Evolutionary conservation across 768 basidiomycete species (phyloP), one percentile per base, ranked within the genome.

Genomic region (Suillus placidus): DNA sequence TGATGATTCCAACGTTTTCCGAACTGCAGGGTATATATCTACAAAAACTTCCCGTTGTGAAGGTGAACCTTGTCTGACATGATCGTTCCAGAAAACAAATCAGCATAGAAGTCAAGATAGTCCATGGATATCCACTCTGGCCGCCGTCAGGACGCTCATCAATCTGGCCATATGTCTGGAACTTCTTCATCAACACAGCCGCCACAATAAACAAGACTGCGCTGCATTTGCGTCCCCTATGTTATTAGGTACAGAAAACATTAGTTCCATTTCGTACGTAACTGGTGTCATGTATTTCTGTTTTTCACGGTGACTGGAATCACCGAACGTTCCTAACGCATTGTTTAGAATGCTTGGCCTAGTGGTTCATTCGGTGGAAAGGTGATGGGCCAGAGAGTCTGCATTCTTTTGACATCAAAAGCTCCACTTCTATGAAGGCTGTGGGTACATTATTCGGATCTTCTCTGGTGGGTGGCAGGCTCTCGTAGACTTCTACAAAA

Each of bases 371-470:
- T 60, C 26, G 18, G 10, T 20, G 18, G 40, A n/a, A 32, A 6
- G 38, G 18, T 12, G 40, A 60, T 42, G 2, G 16, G 14, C 26
- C 3, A 20, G 40, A 40, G 26, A 42, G 18, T 10, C 18, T 32
- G 40, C 6, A 13, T 60, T 32, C 58, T 42, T 13, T 32, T 60
- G 58, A 60, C 58, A 40, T 60, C 30, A 42, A 40, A 26, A 4
- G 30, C 57, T 40, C 38, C 38, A 40, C 40, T 42, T 51, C 40
- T 3, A 60, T 60, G 58, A 60, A 42, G 40, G 58, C 58, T 60
- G 40, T 60, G 58, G 12, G 1, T 42, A 42, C 18, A 42, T 3
- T 60, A 40, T 60, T 43, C 58, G 26, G 58, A 42, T 43, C 40
- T 42, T 60, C 40, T 37, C 30, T 60, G 38, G 40, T 30, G 40